These are phyloP conservation scores for Colletotrichum trifolii DNA, from an alignment of 2,329 filamentous ascomycete genomes.

Conservation along the genomic window DNA sequence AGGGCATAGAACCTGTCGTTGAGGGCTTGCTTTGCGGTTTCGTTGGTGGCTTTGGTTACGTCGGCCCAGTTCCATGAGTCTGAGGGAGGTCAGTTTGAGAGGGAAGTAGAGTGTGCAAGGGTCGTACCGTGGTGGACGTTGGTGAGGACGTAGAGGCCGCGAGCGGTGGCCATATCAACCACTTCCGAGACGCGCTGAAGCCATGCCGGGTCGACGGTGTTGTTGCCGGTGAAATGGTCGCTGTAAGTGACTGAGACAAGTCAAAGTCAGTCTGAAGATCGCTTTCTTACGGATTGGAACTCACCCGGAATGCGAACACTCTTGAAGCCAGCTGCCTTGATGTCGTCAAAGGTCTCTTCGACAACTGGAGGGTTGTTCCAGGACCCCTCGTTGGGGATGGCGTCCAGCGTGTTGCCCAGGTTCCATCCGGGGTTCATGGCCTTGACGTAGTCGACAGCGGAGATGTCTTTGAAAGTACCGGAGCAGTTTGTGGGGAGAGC, in stretches of 20 bases:
- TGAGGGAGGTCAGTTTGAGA: neutral
- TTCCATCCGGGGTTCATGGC: slow-evolving; percentile 69
- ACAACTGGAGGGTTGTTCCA: slow-evolving; percentile 68
- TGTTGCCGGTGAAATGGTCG: slow-evolving; percentile 65
- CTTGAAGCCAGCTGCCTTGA: slow-evolving; percentile 66
- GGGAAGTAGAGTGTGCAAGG: neutral
- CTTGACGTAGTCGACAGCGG: slow-evolving; percentile 57
- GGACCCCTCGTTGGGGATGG: slow-evolving; percentile 58
- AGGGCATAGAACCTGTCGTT: slow-evolving; percentile 66
- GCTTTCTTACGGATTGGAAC: neutral
- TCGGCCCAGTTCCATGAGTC: slow-evolving; percentile 71
- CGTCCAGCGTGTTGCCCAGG: slow-evolving; percentile 67
- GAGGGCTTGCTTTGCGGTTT: slow-evolving; percentile 61
- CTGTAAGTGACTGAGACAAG: slow-evolving; percentile 63
- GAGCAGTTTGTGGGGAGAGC: slow-evolving; percentile 44
- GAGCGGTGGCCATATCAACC: slow-evolving; percentile 63
- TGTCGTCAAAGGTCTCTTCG: slow-evolving; percentile 59
- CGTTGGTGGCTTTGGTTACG: slow-evolving; percentile 49
- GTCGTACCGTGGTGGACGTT: slow-evolving; percentile 64
- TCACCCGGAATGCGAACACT: slow-evolving; percentile 63
- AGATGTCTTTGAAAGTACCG: slow-evolving; percentile 55
- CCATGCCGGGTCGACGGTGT: slow-evolving; percentile 65
- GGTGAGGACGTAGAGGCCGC: slow-evolving; percentile 63
- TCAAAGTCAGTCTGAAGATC: slow-evolving; percentile 13
- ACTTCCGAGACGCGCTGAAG: slow-evolving; percentile 68